Conservation (phyloP, 768 basidiomycete genomes). For the Russula dissimulans region DNA sequence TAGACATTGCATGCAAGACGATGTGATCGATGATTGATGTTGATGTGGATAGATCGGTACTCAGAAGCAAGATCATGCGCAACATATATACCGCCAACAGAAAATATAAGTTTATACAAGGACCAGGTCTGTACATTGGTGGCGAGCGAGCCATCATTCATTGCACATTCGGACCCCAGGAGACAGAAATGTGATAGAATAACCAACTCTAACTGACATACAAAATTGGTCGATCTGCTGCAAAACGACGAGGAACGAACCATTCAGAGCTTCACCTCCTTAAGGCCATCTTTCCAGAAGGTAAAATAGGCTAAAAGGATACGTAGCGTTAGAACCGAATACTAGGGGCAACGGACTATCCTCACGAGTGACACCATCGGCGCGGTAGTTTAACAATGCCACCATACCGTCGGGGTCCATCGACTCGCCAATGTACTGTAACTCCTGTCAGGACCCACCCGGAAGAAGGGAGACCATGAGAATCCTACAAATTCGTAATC, state of each 20-base stretch:
- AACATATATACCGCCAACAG: too few relatives aligned
- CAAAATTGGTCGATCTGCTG: slow-evolving; percentile 11
- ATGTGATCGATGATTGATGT: background rate
- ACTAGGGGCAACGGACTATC: slow-evolving; percentile 10
- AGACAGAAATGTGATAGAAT: background rate
- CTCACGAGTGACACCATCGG: slow-evolving; percentile 77
- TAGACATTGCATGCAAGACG: background rate
- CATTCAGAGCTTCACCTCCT: slow-evolving; percentile 60
- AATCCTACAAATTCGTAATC: slow-evolving; percentile 82
- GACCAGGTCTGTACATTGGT: too few relatives aligned
- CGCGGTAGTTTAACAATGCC: slow-evolving; percentile 89
- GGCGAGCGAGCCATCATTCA: background rate
- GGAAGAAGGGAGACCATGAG: background rate
- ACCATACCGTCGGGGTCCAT: slow-evolving; percentile 93
- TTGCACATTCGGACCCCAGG: background rate
- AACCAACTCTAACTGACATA: slow-evolving; percentile 7
- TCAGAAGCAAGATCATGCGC: too few relatives aligned
- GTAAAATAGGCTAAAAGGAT: slow-evolving; percentile 65
- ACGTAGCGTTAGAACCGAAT: slow-evolving; percentile 9
- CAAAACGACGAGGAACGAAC: slow-evolving; percentile 9
- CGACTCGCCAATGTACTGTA: slow-evolving; percentile 57
- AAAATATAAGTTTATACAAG: too few relatives aligned
- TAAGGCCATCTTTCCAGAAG: slow-evolving; percentile 94
- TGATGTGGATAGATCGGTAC: too few relatives aligned
- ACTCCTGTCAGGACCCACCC: slow-evolving; percentile 2